Percentiles rank a stretch among this genome's conserved stretches.
Evolutionary conservation across 208 protist genomes (phyloP).

Genomic region (Trypanosoma boissoni): DNA sequence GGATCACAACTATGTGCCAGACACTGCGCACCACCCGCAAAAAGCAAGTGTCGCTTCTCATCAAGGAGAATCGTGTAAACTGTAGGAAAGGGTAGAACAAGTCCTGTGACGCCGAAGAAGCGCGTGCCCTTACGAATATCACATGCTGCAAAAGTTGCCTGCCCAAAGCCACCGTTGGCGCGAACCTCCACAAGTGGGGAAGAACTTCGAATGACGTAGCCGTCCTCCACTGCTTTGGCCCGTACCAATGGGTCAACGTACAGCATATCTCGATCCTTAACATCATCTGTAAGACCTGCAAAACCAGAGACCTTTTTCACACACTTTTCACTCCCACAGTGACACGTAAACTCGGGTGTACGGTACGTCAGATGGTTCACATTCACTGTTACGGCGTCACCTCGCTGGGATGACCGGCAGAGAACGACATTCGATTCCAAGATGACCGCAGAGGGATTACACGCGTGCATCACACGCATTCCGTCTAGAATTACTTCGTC

Average conservation of each 20-base stretch:
- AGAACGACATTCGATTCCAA: constrained; percentile 61
- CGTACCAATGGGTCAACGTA: constrained; percentile 55
- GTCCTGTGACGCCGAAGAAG: constrained; percentile 69
- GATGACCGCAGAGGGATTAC: constrained; percentile 52
- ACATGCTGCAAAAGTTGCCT: constrained; percentile 73
- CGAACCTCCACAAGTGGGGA: constrained; percentile 57
- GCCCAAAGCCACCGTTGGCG: constrained; percentile 68
- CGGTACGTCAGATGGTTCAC: constrained; percentile 69
- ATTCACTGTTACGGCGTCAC: constrained; percentile 63
- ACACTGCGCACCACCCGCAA: constrained; percentile 80
- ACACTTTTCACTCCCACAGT: constrained; percentile 43
- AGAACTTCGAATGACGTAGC: constrained; percentile 50
- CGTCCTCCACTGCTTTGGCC: constrained; percentile 41
- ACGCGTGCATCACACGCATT: constrained; percentile 63
- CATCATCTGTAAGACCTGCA: constrained; percentile 28
- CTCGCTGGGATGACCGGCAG: constrained; percentile 30
- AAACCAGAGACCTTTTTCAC: constrained; percentile 48
- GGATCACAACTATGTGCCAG: constrained; percentile 85
- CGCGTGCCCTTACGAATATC: constrained; percentile 56
- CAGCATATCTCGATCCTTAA: constrained; percentile 53
- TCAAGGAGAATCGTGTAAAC: constrained; percentile 81
- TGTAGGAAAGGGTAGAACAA: constrained; percentile 75
- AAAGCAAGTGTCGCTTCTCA: constrained; percentile 66
- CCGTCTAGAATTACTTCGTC: constrained; percentile 52
- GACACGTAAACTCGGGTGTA: constrained; percentile 47